phyloP scores from a whole-genome alignment of 148 eudicot genomes.

The Vaccinium corymbosum region DNA sequence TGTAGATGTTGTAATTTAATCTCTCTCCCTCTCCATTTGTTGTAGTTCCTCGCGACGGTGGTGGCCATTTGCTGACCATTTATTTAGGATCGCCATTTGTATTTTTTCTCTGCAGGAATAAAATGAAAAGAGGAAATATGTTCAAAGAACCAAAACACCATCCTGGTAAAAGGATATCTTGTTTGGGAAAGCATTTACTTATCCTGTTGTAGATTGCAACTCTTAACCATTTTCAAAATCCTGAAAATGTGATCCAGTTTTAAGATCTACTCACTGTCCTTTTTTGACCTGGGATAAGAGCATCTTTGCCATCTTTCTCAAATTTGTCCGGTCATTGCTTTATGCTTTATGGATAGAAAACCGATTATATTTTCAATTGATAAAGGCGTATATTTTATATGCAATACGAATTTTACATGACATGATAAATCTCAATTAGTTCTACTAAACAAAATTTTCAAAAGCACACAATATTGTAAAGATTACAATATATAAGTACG shows the following conservation, averaged over 20 bases:
- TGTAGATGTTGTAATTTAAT: conserved; percentile 6
- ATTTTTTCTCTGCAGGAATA: conserved; percentile 17
- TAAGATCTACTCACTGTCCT: background rate
- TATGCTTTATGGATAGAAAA: no score
- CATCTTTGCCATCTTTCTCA: no score
- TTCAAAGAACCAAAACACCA: background rate
- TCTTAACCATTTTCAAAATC: no score
- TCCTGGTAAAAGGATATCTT: background rate
- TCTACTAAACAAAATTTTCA: no score
- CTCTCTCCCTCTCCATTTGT: conserved; percentile 15
- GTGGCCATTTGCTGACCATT: conserved; percentile 17
- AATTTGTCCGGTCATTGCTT: no score
- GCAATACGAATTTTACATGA: no score
- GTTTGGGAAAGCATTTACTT: background rate
- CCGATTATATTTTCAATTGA: no score
- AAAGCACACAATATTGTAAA: no score
- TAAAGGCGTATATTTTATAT: no score
- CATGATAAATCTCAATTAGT: no score
- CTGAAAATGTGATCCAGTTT: no score
- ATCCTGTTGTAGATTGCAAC: background rate
- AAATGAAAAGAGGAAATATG: conserved; percentile 17
- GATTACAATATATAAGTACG: no score
- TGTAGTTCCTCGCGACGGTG: conserved; percentile 12
- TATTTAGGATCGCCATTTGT: conserved; percentile 29
- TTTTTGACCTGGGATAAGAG: background rate